Percentiles rank a stretch among this genome's conserved stretches.
Evolutionary conservation across 495 filamentous ascomycete species (phyloP).

Genomic region (Cairneyella variabilis): DNA sequence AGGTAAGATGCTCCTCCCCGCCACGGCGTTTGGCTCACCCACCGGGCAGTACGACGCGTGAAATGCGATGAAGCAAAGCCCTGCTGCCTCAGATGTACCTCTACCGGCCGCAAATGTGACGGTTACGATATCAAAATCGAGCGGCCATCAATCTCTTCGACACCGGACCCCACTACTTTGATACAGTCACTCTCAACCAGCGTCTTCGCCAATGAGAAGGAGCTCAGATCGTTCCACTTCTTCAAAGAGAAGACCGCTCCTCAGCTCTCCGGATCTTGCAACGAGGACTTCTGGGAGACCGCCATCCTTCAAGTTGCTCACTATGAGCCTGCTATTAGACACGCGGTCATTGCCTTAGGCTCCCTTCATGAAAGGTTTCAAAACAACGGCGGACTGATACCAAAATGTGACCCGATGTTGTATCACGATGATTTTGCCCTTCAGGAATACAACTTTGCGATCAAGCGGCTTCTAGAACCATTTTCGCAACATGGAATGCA

Average conservation of each 20-base stretch:
- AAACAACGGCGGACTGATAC: not conserved
- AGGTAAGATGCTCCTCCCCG: too few relatives aligned
- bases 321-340: constrained; percentile 16
- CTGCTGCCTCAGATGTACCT: not conserved
- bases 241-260: constrained; percentile 12
- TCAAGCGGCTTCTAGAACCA: constrained; percentile 11
- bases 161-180: not conserved
- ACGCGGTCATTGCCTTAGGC: constrained; percentile 20
- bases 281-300: constrained; percentile 42
- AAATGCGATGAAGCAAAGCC: constrained; percentile 25
- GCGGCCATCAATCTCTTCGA: not conserved
- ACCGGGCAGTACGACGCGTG: constrained; percentile 5
- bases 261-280: constrained; percentile 39
- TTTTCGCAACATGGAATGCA: not conserved
- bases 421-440: constrained; percentile 16
- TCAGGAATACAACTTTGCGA: constrained; percentile 16
- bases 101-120: constrained; percentile 17
- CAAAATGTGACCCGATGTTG: constrained; percentile 24
- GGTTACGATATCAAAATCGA: not conserved
- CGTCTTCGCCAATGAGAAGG: not conserved
- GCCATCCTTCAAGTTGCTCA: constrained; percentile 34
- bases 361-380: constrained; percentile 19
- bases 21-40: too few relatives aligned
- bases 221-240: constrained; percentile 16
- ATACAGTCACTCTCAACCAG: not conserved